Base-by-base conservation (phyloP, 495 filamentous ascomycete species). In the Penicillium manginii region DNA sequence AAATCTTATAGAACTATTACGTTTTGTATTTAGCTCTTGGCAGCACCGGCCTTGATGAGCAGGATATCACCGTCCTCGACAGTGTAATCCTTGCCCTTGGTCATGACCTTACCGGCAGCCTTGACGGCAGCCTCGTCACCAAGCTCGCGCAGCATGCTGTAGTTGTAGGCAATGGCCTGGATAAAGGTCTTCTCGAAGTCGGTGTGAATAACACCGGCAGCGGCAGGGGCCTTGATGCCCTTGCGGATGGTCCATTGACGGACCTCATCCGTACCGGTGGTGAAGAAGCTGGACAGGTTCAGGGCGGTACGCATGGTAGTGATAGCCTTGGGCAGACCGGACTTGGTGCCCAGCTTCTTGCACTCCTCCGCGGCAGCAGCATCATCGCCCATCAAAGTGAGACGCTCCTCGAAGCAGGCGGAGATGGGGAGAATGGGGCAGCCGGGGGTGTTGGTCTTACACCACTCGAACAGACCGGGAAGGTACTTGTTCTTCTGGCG, bases 121-220 rank as follows among this genome's bases (percentile, higher is more conserved):
- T 91, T 96, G 59, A 97, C 89, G 52, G 86, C 84, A 18, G 84
- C 81, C 77, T 99, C 96, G 69, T 96, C 92, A 29, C 92, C 93
- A 32, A 89, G 78, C 76, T 96, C 93, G 76, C 86, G 90, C 50
- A 98, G 80, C 8, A 82, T 73, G 22, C 63, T 77, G 78, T 86
- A 98, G 79, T 96, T 97, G 78, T 82, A 97, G 46, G 96, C 90
- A 58, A 99, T 81, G 31, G 83, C 91, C 78, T 99, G 96, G 65
- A 99, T 99, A 78, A 99, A 99, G 0, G 96, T 99, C 86, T 99
- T 99, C 77, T 99, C 96, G 60, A 99, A 98, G 71, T 99, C 96
- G 55, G 88, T 90, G 78, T 99, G 96, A 64, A 99, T 99, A 55
- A 98, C 96, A 80, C 96, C 96, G 15, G 96, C 94, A 45, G 96